Conservation (phyloP, 2,329 filamentous ascomycete genomes). For the Diaporthe ampelina region DNA sequence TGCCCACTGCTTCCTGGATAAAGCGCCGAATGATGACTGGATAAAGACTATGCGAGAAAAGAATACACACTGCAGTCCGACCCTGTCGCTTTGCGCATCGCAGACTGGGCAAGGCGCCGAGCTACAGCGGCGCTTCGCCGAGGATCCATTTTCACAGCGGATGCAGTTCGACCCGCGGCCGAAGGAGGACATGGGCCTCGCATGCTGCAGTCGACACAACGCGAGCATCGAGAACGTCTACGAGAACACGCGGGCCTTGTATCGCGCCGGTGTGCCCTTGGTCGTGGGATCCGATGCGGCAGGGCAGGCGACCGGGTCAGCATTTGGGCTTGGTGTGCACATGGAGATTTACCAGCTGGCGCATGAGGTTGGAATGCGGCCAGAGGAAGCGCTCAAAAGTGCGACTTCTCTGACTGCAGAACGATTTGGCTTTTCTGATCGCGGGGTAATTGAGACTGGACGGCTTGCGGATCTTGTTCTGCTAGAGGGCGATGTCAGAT, state of each 20-base stretch:
- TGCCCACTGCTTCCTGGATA: slow-evolving; percentile 3
- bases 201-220: slow-evolving; percentile 5
- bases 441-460: not conserved
- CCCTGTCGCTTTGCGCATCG: not conserved
- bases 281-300: not conserved
- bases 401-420: not conserved
- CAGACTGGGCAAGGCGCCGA: not conserved
- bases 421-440: not conserved
- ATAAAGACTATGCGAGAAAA: not conserved
- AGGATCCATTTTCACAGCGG: not conserved
- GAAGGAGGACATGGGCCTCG: not conserved
- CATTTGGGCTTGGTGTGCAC: not conserved
- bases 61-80: not conserved
- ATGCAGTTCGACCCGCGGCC: slow-evolving; percentile 6
- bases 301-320: not conserved
- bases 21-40: not conserved
- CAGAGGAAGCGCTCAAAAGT: not conserved
- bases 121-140: slow-evolving; percentile 5
- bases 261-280: not conserved
- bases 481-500: slow-evolving; percentile 14
- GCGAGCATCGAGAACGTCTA: slow-evolving; percentile 23
- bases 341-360: slow-evolving; percentile 8
- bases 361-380: slow-evolving; percentile 6
- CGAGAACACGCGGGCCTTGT: not conserved
- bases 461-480: slow-evolving; percentile 8